phyloP scores from a whole-genome alignment of 306 rosid species.

The Cucurbita pepo region DNA sequence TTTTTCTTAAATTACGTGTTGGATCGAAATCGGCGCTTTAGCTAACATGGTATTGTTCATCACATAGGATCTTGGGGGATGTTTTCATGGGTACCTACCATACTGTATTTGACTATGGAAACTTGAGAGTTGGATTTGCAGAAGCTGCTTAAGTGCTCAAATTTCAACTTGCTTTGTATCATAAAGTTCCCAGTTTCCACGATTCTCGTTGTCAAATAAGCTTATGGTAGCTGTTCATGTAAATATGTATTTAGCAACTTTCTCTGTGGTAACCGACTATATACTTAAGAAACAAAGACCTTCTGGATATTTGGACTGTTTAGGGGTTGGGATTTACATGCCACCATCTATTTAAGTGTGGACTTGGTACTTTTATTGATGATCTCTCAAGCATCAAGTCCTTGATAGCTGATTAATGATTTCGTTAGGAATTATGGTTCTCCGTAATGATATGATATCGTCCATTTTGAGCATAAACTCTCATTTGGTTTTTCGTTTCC shows the following conservation, averaged over 20 bases:
- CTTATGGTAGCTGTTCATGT: background rate
- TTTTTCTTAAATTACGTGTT: background rate
- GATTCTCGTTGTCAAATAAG: background rate
- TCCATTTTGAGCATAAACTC: no score
- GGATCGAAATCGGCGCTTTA: background rate
- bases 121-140: slow-evolving; percentile 44
- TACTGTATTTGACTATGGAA: slow-evolving; percentile 52
- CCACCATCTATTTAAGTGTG: background rate
- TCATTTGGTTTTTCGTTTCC: no score
- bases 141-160: slow-evolving; percentile 40
- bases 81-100: slow-evolving; percentile 65
- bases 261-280: background rate
- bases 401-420: no score
- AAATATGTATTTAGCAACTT: background rate
- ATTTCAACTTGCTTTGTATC: background rate
- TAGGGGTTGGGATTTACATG: background rate
- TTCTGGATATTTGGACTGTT: background rate
- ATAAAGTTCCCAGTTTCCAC: background rate
- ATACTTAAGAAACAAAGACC: background rate
- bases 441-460: no score
- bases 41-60: background rate
- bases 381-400: background rate
- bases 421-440: no score
- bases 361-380: background rate
- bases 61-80: slow-evolving; percentile 56